Evolutionary conservation across 2,329 filamentous ascomycete genomes (phyloP), one percentile per base, ranked within the genome.

Genomic region (Apiospora hydei): DNA sequence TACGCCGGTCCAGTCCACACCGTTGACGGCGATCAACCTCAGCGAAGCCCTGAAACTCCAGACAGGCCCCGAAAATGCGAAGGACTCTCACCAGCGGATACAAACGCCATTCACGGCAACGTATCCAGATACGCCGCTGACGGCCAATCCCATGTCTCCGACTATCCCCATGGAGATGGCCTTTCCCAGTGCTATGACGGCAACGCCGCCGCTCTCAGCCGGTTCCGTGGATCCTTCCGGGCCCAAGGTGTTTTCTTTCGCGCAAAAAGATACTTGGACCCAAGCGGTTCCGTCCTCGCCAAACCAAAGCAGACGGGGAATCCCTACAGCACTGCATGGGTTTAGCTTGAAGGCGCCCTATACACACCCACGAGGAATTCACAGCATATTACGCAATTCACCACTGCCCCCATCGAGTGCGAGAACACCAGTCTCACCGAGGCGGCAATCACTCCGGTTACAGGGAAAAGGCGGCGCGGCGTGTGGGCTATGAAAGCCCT

Each of bases 351-450:
- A 82, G 34, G 82, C 86, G 3, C 90, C 90, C 2, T 92, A 92
- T 76, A 87, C 83, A 1, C 89, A 89, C 74, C 87, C 90, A 46
- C 85, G 86, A 71, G 83, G 84, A 57, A 85, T 92, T 13, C 90
- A 88, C 78, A 91, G 89, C 80, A 92, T 92, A 76, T 85, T 92
- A 30, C 88, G 90, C 70, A 92, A 92, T 83, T 92, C 90, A 5
- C 90, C 90, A 24, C 83, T 92, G 8, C 88, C 89, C 26, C 87
- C 88, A 0, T 80, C 83, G 3, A 87, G 82, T 26, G 84, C 87
- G 3, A 82, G 83, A 44, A 86, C 87, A 11, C 87, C 88, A 1
- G 80, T 83, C 6, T 90, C 89, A 0, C 86, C 88, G 1, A 84
- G 85, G 72, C 84, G 88, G 49, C 85, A 88, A 73, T 90, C 89